Base-by-base conservation (phyloP, 805 yeast species). In the Metschnikowia koreensis region DNA sequence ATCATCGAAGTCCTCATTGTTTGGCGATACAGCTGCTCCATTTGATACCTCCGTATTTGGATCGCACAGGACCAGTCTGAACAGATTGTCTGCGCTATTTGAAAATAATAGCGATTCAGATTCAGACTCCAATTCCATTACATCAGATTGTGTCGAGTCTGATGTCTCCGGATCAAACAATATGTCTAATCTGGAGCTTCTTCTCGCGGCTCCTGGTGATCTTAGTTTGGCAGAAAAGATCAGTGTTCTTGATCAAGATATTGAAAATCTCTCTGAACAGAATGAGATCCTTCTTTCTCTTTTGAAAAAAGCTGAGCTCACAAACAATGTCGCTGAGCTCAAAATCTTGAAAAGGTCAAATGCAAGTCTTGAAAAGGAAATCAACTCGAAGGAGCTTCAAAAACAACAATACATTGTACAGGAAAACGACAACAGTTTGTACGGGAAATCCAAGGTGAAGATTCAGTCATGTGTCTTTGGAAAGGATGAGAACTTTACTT, bases 331-430 rank as follows among this genome's bases (percentile, higher is more conserved):
- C 6, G 76, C 82, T 5, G 94, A 91, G 62, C 69, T 87, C 45
- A 79, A 84, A 51, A 77, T 91, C 43, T 68, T 93, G 56, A 74
- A 72, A 46, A 87, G 85, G 60, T 90, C 97, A 0, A 80, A 81
- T 44, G 58, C 77, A 13, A 82, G 89, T 51, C 74, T 90, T 51
- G 81, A 80, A 36, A 74, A 87, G 53, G 97, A 92, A 61, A 76
- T 90, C n/a, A 81, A 81, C 45, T 65, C 83, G 2, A 87, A 87
- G 58, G 92, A 88, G 60, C 70, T 87, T 36, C 86, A 87, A 55
- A 81, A 81, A 54, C 96, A 89, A 57, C 97, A 89, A 63, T 85
- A 82, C 59, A 80, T 87, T 47, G 88, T 91, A 1, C 96, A 89
- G 62, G 96, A 89, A 56, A 86, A 81, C 60, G 93, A 87, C 39